Evolutionary conservation across 306 rosid genomes (phyloP).

Genomic region (Vachellia pachyceras): DNA sequence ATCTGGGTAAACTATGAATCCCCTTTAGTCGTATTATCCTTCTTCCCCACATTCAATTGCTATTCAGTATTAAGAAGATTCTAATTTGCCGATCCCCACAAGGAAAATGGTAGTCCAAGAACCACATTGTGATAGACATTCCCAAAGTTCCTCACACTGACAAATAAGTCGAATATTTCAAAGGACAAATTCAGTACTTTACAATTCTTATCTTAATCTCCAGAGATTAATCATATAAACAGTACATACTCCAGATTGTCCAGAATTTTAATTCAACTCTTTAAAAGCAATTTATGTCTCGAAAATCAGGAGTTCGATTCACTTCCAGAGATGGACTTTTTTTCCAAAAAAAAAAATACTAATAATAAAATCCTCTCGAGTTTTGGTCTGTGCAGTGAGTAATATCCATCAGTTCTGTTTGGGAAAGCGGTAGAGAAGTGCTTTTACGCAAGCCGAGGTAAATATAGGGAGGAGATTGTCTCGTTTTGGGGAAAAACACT

Average conservation of each 20-base stretch:
- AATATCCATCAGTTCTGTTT: neutral
- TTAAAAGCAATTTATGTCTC: neutral
- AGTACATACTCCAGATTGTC: neutral
- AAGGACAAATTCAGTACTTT: slow-evolving; percentile 12
- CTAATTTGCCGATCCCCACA: neutral
- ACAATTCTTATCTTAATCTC: neutral
- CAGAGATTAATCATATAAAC: neutral
- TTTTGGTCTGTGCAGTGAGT: neutral
- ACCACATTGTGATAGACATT: neutral
- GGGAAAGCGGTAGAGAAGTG: no score
- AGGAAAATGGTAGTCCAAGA: neutral
- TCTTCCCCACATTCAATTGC: neutral
- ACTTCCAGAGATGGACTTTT: neutral
- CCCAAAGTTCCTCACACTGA: neutral
- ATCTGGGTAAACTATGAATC: neutral
- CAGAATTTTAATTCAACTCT: neutral
- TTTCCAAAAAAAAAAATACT: neutral
- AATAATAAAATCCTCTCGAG: neutral
- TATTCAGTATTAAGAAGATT: neutral
- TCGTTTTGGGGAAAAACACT: no score
- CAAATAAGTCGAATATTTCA: neutral
- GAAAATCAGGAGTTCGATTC: neutral
- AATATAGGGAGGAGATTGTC: no score
- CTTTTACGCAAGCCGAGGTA: no score
- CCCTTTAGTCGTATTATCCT: neutral